Evolutionary conservation across 2,329 filamentous ascomycete species (phyloP), one percentile per base, ranked within the genome.

Genomic region (Cercospora nicotianae): DNA sequence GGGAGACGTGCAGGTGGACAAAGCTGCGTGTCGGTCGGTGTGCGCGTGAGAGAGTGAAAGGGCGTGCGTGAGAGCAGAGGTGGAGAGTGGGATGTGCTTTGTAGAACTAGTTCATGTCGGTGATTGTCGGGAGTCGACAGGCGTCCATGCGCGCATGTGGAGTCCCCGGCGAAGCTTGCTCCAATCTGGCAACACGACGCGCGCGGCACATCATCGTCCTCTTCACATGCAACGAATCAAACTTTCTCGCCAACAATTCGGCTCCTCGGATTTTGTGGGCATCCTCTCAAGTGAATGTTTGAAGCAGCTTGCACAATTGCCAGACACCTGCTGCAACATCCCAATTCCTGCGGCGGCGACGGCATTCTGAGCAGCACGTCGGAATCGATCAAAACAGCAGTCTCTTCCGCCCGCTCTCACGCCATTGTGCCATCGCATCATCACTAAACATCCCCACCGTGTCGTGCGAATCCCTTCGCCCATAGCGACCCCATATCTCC

Each of bases 401-500:
- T 33, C 12, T 26, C n/a, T 28, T 53, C 48, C 23, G 20, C 48
- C 20, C 48, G 48, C 48, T 53, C 55, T 61, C 66, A 67, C 61
- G 66, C 62, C 66, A 67, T 67, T 58, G 33, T 57, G 57, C 66
- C 57, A 64, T 60, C 51, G 48, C 64, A 51, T 30, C 26, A 58
- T 31, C 20, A 55, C 18, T 28, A 13, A 18, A 31, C 51, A n/a
- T 39, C 60, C 23, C 60, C 57, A 23, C 28, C n/a, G 18, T 63
- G 60, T 26, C 23, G n/a, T 26, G 23, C 20, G 13, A 31, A 58
- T 45, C 53, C 62, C 45, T 26, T 53, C 63, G 20, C 31, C 53
- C 42, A 53, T 57, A 53, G 51, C 45, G 28, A 60, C 48, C 18
- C 61, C 61, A 53, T 53, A 57, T 51, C 26, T 62, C 63, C 66